Evolutionary conservation across 176 grass and related monocot genomes (phyloP), one percentile per base, ranked within the genome.

Genomic region (Rhynchospora tenuis): DNA sequence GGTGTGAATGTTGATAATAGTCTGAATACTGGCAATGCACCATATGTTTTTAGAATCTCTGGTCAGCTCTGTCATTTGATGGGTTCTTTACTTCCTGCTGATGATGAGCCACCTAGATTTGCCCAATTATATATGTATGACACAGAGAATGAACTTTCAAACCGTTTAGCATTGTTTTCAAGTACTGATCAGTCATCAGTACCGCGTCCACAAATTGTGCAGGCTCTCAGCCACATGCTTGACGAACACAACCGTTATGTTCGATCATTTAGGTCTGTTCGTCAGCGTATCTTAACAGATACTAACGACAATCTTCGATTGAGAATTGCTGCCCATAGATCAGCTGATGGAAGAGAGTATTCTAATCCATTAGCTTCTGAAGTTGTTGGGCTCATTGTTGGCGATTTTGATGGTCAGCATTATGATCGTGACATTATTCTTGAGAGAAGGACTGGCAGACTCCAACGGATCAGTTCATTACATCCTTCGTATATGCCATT

Each of bases 301-400:
- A 56, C 9, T 67, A 11, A 9, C 24, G 6, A 64, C 27, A 83
- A 33, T 33, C 31, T 33, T 1, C 31, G 3, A 1, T 3, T 33
- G 2, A 33, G 31, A 3, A 33, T 33, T 3, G 31, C 3, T 33
- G 31, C 31, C 3, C 31, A 33, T 1, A 33, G 31, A 33, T 33
- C 31, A 1, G 3, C 2, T 33, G 31, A 33, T 33, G 31, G 31
- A 1, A 33, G 31, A 33, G 1, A 33, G 23, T 67, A 83, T 20
- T 9, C 19, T 68, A 64, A 55, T 51, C 82, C 56, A 63, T 5
- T 72, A 64, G 6, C 31, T 45, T 80, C 56, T 1, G 64, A 85
- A 80, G 73, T 90, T 50, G 85, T 71, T 10, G 64, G 63, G 0
- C 8, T 91, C 8, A 9, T 88, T 12, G 68, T 88, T 14, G 70